Evolutionary conservation across 1,284 basidiomycete species (phyloP).

Genomic region (Ganoderma lingzhi): DNA sequence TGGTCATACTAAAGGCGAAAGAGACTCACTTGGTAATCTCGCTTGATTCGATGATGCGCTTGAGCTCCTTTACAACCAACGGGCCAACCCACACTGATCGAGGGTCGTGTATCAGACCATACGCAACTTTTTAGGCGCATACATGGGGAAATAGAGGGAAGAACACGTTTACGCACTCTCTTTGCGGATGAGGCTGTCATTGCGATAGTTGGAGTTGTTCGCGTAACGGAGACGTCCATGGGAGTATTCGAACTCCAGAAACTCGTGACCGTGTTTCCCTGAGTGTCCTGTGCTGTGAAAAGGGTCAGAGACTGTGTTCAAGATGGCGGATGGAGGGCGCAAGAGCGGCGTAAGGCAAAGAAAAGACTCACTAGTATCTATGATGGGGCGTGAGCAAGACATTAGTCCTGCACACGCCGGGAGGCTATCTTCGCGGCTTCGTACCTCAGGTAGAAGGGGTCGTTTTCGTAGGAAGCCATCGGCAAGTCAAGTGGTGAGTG

Average conservation of each 20-base stretch:
- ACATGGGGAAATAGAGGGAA: constrained; percentile 11
- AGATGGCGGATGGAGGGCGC: neutral
- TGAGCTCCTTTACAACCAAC: constrained; percentile 91
- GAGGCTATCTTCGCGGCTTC: constrained; percentile 42
- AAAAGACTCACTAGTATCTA: constrained; percentile 82
- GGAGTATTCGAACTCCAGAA: constrained; percentile 98
- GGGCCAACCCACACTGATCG: constrained; percentile 91
- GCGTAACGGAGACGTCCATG: constrained; percentile 97
- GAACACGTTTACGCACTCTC: constrained; percentile 76
- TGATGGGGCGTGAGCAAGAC: constrained; percentile 40
- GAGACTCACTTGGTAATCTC: constrained; percentile 92
- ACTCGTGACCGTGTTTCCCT: constrained; percentile 96
- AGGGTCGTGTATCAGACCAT: constrained; percentile 7
- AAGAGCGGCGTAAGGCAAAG: constrained; percentile 11
- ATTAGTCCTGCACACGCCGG: constrained; percentile 41
- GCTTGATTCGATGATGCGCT: constrained; percentile 93
- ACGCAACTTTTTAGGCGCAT: neutral
- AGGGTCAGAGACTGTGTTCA: constrained; percentile 19
- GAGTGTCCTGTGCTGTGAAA: constrained; percentile 88
- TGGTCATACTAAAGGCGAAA: neutral
- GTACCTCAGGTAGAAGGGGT: constrained; percentile 88
- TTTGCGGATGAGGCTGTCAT: constrained; percentile 97
- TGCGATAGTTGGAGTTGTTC: constrained; percentile 99
- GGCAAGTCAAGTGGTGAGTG: neutral
- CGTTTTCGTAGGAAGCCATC: constrained; percentile 54